phyloP scores from a whole-genome alignment of 2,329 filamentous ascomycete species.

The Thelonectria rubi region DNA sequence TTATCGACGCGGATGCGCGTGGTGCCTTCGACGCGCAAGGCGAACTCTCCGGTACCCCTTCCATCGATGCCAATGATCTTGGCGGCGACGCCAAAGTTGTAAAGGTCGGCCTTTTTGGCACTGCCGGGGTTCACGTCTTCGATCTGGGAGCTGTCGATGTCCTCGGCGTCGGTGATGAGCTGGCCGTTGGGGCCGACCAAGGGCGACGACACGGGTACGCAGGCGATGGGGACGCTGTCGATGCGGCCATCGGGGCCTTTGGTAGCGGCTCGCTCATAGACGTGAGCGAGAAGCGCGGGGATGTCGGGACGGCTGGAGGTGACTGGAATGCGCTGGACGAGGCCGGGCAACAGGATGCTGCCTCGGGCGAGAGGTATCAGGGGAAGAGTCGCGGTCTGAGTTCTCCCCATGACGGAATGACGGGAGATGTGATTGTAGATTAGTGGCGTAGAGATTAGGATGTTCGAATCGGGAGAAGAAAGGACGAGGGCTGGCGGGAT shows the following conservation, averaged over 20 bases:
- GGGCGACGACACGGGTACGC: conserved; percentile 83
- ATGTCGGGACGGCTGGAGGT: conserved; percentile 84
- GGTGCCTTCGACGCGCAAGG: conserved; percentile 85
- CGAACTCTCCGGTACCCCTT: conserved; percentile 77
- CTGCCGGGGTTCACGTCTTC: conserved; percentile 65
- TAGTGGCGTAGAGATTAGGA: not conserved
- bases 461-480: conserved; percentile 3
- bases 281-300: conserved; percentile 83
- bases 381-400: conserved; percentile 66
- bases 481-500: conserved; percentile 9
- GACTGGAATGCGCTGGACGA: conserved; percentile 85
- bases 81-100: conserved; percentile 81
- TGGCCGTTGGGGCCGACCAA: conserved; percentile 79
- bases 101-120: conserved; percentile 77
- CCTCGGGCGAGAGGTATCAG: conserved; percentile 84
- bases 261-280: conserved; percentile 79
- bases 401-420: conserved; percentile 49
- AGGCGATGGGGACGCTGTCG: conserved; percentile 80
- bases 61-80: conserved; percentile 83
- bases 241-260: conserved; percentile 71
- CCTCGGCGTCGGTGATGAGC: conserved; percentile 71
- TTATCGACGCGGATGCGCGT: conserved; percentile 76
- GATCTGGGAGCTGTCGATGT: conserved; percentile 54
- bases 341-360: conserved; percentile 84
- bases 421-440: not conserved